These are phyloP conservation scores for Clarireedia monteithiana DNA, from an alignment of 2,329 filamentous ascomycete species.

Conservation along the genomic window DNA sequence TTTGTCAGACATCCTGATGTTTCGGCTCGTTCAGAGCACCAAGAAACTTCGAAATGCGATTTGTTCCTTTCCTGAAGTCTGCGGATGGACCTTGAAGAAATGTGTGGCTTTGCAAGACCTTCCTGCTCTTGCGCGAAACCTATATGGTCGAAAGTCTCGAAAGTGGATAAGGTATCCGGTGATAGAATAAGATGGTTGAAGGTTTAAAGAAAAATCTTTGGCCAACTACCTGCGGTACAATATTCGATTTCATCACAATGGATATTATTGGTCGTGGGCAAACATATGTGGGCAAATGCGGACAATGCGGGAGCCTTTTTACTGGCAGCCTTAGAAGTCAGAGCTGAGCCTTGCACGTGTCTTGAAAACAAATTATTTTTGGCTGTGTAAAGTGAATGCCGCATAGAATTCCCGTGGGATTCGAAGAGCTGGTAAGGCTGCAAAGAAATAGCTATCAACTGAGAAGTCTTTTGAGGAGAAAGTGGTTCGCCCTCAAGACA, in stretches of 20 bases:
- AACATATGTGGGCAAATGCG: too few relatives aligned
- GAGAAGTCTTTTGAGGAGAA: too few relatives aligned
- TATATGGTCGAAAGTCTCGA: neutral
- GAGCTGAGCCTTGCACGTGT: too few relatives aligned
- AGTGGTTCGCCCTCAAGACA: too few relatives aligned
- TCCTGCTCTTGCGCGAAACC: neutral
- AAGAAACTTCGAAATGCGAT: neutral
- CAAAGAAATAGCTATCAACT: too few relatives aligned
- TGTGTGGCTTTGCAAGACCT: neutral
- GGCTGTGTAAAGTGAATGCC: too few relatives aligned
- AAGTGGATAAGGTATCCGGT: neutral
- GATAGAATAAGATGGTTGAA: neutral
- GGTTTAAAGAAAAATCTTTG: neutral
- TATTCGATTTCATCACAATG: neutral
- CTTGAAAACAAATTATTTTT: too few relatives aligned
- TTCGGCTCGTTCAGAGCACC: conserved; percentile 2
- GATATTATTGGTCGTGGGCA: neutral
- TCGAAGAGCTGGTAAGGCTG: too few relatives aligned
- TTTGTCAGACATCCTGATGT: conserved; percentile 70
- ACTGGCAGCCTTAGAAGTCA: too few relatives aligned
- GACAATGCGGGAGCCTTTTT: too few relatives aligned
- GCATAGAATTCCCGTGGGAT: too few relatives aligned
- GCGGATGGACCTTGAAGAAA: neutral
- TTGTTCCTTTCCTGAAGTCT: neutral
- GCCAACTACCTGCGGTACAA: neutral